phyloP scores from a whole-genome alignment of 2,329 filamentous ascomycete species.

The Phaeosphaeria sp. region DNA sequence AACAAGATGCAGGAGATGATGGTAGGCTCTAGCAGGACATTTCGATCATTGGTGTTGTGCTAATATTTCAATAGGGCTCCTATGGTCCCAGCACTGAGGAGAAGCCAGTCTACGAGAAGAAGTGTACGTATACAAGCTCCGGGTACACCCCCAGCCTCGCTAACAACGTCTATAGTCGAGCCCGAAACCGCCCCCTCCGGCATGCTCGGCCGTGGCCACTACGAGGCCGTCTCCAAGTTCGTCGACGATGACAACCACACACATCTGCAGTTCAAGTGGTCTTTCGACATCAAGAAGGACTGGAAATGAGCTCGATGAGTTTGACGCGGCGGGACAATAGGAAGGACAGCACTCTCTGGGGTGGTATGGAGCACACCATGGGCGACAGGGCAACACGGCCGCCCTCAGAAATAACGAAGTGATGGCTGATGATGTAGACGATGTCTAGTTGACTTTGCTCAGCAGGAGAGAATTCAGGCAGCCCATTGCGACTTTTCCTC shows the following conservation, averaged over 20 bases:
- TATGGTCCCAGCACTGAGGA: constrained; percentile 92
- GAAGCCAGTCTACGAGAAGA: constrained; percentile 85
- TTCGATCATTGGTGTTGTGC: neutral
- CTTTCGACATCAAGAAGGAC: constrained; percentile 95
- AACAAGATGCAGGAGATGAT: constrained; percentile 99
- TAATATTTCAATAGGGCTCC: constrained; percentile 69
- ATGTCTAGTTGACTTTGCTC: constrained; percentile 18
- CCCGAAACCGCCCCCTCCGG: constrained; percentile 91
- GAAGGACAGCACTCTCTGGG: constrained; percentile 5
- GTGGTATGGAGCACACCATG: constrained; percentile 13
- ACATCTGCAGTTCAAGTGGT: constrained; percentile 94
- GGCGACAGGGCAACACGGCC: constrained; percentile 20
- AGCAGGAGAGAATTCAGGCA: constrained; percentile 13
- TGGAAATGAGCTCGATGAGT: constrained; percentile 65
- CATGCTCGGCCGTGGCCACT: constrained; percentile 88
- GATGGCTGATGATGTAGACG: constrained; percentile 34
- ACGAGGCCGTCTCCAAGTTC: constrained; percentile 88
- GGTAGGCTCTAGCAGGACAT: constrained; percentile 60
- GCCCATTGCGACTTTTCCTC: constrained; percentile 6
- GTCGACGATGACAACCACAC: constrained; percentile 92
- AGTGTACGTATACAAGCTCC: constrained; percentile 68
- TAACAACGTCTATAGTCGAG: constrained; percentile 66
- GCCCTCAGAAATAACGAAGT: constrained; percentile 31
- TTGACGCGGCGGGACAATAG: neutral
- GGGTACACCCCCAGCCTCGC: constrained; percentile 1